A percentile compares a stretch with the other conserved stretches of the same genome.
Conservation (phyloP, 208 protist genomes). For the Crithidia fasciculata region DNA sequence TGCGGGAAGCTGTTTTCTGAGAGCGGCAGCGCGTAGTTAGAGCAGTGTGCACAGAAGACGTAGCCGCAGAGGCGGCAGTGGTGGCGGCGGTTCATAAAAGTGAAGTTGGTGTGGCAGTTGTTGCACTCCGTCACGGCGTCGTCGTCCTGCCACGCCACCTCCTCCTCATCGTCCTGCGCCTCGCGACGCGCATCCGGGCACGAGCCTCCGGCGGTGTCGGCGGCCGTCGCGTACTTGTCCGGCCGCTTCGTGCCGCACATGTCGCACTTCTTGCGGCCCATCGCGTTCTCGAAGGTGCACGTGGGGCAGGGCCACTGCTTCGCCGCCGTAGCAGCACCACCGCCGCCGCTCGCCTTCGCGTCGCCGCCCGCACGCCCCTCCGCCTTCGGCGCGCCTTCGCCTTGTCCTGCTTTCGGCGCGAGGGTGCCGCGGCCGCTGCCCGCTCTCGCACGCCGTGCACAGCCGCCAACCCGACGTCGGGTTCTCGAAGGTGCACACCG, state of each 20-base stretch:
- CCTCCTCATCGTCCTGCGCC: conserved; percentile 61
- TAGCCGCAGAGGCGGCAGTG: conserved; percentile 87
- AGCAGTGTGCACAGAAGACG: conserved; percentile 85
- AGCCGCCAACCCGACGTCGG: conserved; percentile 39
- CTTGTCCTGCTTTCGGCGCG: conserved; percentile 20
- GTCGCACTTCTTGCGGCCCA: conserved; percentile 60
- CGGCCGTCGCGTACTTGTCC: conserved; percentile 40
- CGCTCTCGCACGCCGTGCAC: conserved; percentile 77
- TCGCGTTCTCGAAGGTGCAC: conserved; percentile 76
- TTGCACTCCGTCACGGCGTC: conserved; percentile 72
- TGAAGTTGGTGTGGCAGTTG: conserved; percentile 71
- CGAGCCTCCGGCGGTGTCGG: conserved; percentile 26
- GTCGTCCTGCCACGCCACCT: conserved; percentile 86
- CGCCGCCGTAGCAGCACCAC: not conserved
- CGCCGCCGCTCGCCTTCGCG: conserved; percentile 3
- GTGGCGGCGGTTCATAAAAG: conserved; percentile 72
- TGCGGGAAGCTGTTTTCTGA: conserved; percentile 50
- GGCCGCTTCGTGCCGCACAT: conserved; percentile 71
- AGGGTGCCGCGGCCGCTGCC: conserved; percentile 70
- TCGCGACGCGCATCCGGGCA: conserved; percentile 37
- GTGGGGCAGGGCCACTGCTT: conserved; percentile 59
- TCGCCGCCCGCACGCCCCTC: not conserved
- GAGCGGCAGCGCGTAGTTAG: conserved; percentile 48
- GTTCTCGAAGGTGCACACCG: conserved; percentile 86
- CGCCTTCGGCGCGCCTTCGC: conserved; percentile 1